These are phyloP conservation scores for Aspergillus phoenicis DNA, from an alignment of 2,329 filamentous ascomycete species.

Conservation along the genomic window DNA sequence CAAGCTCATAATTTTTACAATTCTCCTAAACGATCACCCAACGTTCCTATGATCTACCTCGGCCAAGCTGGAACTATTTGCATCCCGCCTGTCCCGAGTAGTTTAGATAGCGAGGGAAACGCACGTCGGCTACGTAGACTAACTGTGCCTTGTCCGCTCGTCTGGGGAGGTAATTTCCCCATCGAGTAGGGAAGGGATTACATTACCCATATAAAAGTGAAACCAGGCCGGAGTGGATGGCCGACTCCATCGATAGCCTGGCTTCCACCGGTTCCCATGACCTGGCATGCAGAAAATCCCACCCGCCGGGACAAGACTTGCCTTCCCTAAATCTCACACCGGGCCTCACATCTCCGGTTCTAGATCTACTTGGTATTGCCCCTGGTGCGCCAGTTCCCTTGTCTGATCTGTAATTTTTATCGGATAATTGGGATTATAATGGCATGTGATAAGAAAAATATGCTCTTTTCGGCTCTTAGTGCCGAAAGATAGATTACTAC, in stretches of 20 bases:
- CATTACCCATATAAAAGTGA: slow-evolving; percentile 1
- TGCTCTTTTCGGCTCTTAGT: neutral
- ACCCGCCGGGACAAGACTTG: slow-evolving; percentile 3
- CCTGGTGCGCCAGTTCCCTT: neutral
- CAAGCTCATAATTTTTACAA: neutral
- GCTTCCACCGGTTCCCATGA: slow-evolving; percentile 2
- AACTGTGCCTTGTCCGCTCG: neutral
- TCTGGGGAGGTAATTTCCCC: neutral
- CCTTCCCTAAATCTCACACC: slow-evolving; percentile 6
- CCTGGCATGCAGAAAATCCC: slow-evolving; percentile 4
- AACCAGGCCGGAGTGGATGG: neutral
- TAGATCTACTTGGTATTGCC: slow-evolving; percentile 1
- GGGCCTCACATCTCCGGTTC: slow-evolving; percentile 4
- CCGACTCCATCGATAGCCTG: neutral
- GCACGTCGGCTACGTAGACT: neutral
- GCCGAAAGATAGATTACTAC: neutral
- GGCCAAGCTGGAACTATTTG: neutral
- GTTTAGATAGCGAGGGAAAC: too few species aligned
- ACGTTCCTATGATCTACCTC: neutral
- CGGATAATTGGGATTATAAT: slow-evolving; percentile 3
- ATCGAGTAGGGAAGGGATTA: neutral
- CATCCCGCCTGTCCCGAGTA: neutral
- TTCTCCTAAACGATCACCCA: neutral
- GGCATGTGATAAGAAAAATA: neutral
- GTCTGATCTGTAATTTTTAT: neutral